These are phyloP conservation scores for Sphagnum magellanicum DNA, from an alignment of 228 moss, liverwort and hornwort species.

Conservation along the genomic window DNA sequence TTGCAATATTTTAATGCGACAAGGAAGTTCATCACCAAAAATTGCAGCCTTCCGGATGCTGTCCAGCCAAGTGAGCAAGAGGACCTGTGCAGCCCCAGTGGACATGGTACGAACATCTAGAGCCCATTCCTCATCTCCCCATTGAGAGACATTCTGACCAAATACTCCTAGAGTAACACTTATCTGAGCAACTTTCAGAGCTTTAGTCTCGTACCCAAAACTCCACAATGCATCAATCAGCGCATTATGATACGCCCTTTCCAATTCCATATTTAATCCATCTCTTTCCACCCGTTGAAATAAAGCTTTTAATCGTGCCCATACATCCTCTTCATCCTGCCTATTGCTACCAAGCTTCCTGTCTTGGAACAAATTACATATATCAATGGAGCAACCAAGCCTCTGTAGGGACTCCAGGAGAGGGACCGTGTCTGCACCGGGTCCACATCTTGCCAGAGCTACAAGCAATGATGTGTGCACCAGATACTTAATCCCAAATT, in stretches of 20 bases:
- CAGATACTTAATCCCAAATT: slow-evolving; percentile 48
- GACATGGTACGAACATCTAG: slow-evolving; percentile 59
- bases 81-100: slow-evolving; percentile 73
- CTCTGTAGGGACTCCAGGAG: slow-evolving; percentile 40
- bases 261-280: slow-evolving; percentile 78
- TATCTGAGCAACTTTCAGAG: slow-evolving; percentile 67
- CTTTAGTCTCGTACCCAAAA: slow-evolving; percentile 72
- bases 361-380: slow-evolving; percentile 48
- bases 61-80: slow-evolving; percentile 78
- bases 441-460: slow-evolving; percentile 69
- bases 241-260: slow-evolving; percentile 73
- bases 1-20: slow-evolving; percentile 48
- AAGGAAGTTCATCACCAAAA: slow-evolving; percentile 38
- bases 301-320: slow-evolving; percentile 24
- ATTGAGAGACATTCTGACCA: slow-evolving; percentile 47
- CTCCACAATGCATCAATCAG: slow-evolving; percentile 84
- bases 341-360: slow-evolving; percentile 13
- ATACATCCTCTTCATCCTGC: slow-evolving; percentile 27
- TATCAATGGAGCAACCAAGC: slow-evolving; percentile 55
- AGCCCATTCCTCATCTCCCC: slow-evolving; percentile 65
- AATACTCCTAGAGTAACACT: slow-evolving; percentile 69
- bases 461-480: slow-evolving; percentile 57
- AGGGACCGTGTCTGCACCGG: slow-evolving; percentile 31
- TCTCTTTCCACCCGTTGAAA: slow-evolving; percentile 58
- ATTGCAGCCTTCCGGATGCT: slow-evolving; percentile 51